Base-by-base conservation (phyloP, 2,329 filamentous ascomycete species). In the Arachnopeziza araneosa region DNA sequence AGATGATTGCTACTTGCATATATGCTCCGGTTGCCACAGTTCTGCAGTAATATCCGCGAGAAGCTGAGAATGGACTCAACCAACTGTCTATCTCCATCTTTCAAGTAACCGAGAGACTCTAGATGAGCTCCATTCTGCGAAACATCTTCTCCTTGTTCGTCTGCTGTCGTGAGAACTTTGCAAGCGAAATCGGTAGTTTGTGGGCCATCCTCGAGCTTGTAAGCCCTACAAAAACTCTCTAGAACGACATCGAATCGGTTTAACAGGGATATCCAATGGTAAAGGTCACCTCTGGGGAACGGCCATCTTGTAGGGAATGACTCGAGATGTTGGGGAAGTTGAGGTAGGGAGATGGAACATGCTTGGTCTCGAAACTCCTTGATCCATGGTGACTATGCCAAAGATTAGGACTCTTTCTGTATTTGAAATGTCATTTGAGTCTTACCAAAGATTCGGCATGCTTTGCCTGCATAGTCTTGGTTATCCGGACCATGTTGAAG, bases 211-310 rank as follows among this genome's bases (percentile, higher is more conserved):
- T 85, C 84, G 59, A 99, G 80, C 63, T 85, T 85, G 77, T 99
- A 99, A 65, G 85, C 87, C 59, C 84, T 81, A 74, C 87, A 91
- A 73, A 96, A 92, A 49, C 85, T 80, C 68, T 96, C 91, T 50
- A 99, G 79, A 65, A 98, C 86, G 70, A 84, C 85, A 75, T 99
- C 95, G 75, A 99, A 98, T 60, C 92, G 88, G 75, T 99, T 96
- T 62, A 99, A 78, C 24, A 96, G 83, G 26, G 90, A 88, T 67
- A 99, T 97, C 96, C 96, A 99, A 79, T 99, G 93, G 73, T 98
- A 98, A 30, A 98, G 80, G 74, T 99, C 95, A 62, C 95, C 96
- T 73, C 93, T 86, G 49, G 93, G 93, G 71, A 98, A 96, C 1
- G 93, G 92, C 95, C 95, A 99, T 82, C 88, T 82, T 65, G 87